These are phyloP conservation scores for Diaporthe ilicicola DNA, from an alignment of 2,329 filamentous ascomycete species.

Conservation along the genomic window DNA sequence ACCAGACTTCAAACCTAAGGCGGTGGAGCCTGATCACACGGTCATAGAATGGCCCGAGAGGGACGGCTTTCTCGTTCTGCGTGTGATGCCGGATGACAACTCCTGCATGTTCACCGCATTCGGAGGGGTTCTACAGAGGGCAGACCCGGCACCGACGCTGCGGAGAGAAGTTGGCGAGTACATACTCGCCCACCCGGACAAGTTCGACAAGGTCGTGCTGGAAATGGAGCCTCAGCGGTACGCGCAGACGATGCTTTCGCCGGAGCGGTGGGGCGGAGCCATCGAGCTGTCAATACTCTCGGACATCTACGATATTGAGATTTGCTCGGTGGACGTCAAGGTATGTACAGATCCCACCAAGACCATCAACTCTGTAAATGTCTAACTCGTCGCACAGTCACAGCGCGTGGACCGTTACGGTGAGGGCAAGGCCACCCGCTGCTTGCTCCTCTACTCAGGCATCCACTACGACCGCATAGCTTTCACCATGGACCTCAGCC, in stretches of 20 bases:
- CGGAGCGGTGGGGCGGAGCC: constrained; percentile 88
- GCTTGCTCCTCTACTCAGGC: constrained; percentile 87
- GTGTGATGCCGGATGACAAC: constrained; percentile 97
- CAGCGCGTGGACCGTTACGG: constrained; percentile 76
- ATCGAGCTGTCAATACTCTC: constrained; percentile 90
- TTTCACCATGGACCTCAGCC: constrained; percentile 67
- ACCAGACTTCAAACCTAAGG: constrained; percentile 42
- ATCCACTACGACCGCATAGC: constrained; percentile 95
- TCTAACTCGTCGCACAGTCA: constrained; percentile 33
- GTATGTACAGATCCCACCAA: constrained; percentile 56
- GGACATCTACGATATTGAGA: constrained; percentile 85
- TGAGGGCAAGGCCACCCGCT: constrained; percentile 73
- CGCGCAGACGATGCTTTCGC: constrained; percentile 80
- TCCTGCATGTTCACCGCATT: constrained; percentile 93
- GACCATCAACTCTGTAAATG: not conserved
- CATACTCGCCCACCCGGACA: constrained; percentile 76
- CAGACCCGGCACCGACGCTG: constrained; percentile 62
- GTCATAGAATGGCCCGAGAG: constrained; percentile 58
- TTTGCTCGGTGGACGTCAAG: constrained; percentile 83
- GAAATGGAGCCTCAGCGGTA: constrained; percentile 79
- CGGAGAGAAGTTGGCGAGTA: constrained; percentile 80
- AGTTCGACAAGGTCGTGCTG: constrained; percentile 80
- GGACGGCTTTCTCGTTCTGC: constrained; percentile 72
- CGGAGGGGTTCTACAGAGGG: constrained; percentile 76
- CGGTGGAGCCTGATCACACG: constrained; percentile 51